Conservation (phyloP, 306 rosid species). For the Herpetospermum pedunculosum region DNA sequence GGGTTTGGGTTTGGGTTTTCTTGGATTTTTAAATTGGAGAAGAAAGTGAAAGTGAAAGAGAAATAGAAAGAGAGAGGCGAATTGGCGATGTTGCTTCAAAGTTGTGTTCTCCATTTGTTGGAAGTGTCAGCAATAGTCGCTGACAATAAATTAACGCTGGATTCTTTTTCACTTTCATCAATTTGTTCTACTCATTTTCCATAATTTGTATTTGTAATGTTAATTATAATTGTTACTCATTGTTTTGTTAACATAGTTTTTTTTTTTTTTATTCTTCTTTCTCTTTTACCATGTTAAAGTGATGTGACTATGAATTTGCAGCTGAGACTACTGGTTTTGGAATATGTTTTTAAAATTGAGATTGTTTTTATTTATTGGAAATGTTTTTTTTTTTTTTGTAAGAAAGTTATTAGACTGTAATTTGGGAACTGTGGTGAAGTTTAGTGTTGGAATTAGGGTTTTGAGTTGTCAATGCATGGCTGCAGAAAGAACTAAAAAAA, state of each 20-base stretch:
- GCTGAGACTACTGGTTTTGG: not conserved
- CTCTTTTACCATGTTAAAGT: not conserved
- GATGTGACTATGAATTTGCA: not conserved
- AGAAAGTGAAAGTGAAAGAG: not conserved
- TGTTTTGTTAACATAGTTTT: no score
- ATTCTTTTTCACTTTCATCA: not conserved
- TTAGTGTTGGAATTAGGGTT: not conserved
- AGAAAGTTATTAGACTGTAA: not conserved
- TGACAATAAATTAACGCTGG: not conserved
- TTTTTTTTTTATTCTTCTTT: no score
- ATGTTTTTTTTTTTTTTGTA: no score
- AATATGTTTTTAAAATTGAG: not conserved
- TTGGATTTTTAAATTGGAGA: not conserved
- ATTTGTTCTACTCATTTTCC: not conserved
- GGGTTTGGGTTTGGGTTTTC: not conserved
- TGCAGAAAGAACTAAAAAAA: not conserved
- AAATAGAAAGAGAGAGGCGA: not conserved
- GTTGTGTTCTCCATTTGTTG: conserved; percentile 2
- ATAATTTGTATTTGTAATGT: not conserved
- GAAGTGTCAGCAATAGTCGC: not conserved
- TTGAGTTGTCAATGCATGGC: conserved; percentile 4
- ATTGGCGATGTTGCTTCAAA: not conserved
- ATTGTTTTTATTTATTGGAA: not conserved
- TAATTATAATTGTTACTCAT: not conserved
- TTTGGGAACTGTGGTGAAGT: not conserved